These are phyloP conservation scores for Paragyromitra xinjiangensis DNA, from an alignment of 495 filamentous ascomycete genomes.

Conservation along the genomic window DNA sequence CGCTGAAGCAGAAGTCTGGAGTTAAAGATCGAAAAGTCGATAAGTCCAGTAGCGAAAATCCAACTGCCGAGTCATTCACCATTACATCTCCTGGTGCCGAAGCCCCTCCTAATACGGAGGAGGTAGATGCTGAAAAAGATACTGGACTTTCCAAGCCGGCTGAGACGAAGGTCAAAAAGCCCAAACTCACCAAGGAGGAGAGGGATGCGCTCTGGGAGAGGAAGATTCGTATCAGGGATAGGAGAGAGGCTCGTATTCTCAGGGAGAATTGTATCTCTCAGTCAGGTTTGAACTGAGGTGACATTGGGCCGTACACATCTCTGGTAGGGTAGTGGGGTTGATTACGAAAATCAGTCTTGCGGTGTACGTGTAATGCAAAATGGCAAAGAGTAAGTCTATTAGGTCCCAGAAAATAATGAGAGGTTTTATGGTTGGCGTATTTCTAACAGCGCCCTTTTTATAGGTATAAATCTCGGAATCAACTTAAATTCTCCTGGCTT, in stretches of 20 bases:
- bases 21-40: neutral
- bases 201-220: conserved; percentile 11
- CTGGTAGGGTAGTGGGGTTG: neutral
- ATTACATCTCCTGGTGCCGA: neutral
- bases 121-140: neutral
- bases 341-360: neutral
- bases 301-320: neutral
- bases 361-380: neutral
- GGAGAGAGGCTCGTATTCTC: neutral
- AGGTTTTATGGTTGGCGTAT: neutral
- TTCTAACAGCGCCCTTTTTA: neutral
- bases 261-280: conserved; percentile 5
- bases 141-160: neutral
- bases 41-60: neutral
- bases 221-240: neutral
- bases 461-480: neutral
- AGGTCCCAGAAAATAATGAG: neutral
- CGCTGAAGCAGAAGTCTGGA: neutral
- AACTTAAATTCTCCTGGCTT: neutral
- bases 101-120: neutral
- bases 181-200: conserved; percentile 9
- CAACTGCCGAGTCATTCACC: neutral
- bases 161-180: neutral
- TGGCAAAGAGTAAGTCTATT: neutral
- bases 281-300: neutral